A percentile compares a stretch with the other conserved stretches of the same genome.
Conservation (phyloP, 2,329 filamentous ascomycete species). For the Akanthomyces lecanii region DNA sequence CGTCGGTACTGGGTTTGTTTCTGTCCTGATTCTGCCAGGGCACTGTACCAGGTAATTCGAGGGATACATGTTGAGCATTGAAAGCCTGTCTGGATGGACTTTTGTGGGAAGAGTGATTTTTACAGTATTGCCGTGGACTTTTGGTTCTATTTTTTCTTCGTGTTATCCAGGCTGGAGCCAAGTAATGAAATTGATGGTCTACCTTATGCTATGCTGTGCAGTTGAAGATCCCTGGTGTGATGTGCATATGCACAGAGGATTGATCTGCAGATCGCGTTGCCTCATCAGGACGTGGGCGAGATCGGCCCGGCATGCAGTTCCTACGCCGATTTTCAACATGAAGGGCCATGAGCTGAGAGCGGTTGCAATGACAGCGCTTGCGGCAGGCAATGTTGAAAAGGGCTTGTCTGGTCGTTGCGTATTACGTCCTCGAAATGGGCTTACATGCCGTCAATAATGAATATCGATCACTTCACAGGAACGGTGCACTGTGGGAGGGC, state of each 20-base stretch:
- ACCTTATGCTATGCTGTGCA: background rate
- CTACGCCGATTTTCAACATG: too few relatives aligned
- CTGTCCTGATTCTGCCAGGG: background rate
- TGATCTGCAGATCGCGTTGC: background rate
- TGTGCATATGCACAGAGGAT: background rate
- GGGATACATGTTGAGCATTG: conserved; percentile 2
- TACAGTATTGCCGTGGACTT: background rate
- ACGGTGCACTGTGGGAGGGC: too few relatives aligned
- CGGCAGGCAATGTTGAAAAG: too few relatives aligned
- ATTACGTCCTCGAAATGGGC: too few relatives aligned
- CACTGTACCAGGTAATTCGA: background rate
- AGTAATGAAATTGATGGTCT: conserved; percentile 12
- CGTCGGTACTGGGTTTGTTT: background rate
- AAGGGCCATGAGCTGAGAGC: too few relatives aligned
- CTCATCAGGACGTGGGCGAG: background rate
- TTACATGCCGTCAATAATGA: too few relatives aligned
- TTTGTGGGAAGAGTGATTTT: background rate
- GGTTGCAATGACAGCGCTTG: too few relatives aligned
- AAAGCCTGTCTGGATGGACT: background rate
- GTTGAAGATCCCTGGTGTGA: background rate
- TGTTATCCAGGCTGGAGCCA: background rate
- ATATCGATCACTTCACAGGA: too few relatives aligned
- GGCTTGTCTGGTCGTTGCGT: too few relatives aligned
- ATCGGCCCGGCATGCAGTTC: too few relatives aligned
- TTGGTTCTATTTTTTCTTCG: background rate